Base-by-base conservation (phyloP, 371 early-diverging fungal genomes). In the Mortierella sp. region DNA sequence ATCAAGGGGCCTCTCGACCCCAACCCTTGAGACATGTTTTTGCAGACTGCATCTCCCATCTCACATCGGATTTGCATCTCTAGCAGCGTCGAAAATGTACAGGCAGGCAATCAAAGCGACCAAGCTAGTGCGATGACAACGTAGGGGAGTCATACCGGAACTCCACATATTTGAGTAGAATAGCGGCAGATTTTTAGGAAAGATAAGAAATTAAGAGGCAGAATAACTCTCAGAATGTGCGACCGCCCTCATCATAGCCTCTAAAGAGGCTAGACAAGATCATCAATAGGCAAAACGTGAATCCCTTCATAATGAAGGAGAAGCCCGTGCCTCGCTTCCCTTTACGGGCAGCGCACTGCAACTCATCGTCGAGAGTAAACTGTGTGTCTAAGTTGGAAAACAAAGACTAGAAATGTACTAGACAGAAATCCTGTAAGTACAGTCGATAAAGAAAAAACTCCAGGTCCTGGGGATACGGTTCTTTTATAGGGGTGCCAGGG, bases 341-440 rank as follows among this genome's bases (percentile, higher is more conserved):
- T 78, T 70, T 78, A 78, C 70, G 78, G 78, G 71, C 78, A 78
- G 70, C 78, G 78, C 71, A 70, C 78, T 78, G 37, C 66, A 65
- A 54, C 78, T 78, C 78, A 78, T 78, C 78, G 64, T 70, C 78
- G 70, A 78, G 78, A 64, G 70, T 78, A 70, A 70, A 70, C 70
- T 70, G 70, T 70, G 78, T 78, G 78, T 78, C 78, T 78, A 58
- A 61, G 78, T 78, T 78, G 71, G 78, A 60, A 78, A 78, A 78
- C 78, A 62, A 71, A 78, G 78, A 71, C 72, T 71, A 60, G 78
- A 71, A 50, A 78, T 78, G 78, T 65, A 78, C 78, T 78, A 78
- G 70, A 78, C 78, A 78, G 70, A 78, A 62, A 70, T 71, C 78
- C 71, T 70, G 70, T 70, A 78, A 78, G 78, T 78, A 78, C 78